Percentiles rank a stretch among this genome's conserved stretches.
These are phyloP conservation scores for Claviceps citrina DNA, from an alignment of 2,329 filamentous ascomycete species.

Conservation along the genomic window DNA sequence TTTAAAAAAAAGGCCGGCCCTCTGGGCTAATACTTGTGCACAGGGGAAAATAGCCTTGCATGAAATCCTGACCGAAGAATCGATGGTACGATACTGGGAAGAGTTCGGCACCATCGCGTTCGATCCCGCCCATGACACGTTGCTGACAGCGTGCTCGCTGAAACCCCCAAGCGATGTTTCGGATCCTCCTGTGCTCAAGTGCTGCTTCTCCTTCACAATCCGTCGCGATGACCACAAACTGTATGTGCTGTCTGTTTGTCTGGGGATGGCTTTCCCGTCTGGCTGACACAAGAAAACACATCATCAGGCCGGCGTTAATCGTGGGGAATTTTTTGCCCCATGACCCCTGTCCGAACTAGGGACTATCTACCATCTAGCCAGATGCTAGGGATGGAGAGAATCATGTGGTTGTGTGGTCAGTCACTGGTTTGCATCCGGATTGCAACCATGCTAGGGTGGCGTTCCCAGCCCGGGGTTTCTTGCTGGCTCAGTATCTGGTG, in stretches of 20 bases:
- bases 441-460: not conserved
- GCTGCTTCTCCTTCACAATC: conserved; percentile 96
- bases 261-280: too few species aligned
- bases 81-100: conserved; percentile 94
- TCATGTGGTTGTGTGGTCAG: not conserved
- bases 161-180: conserved; percentile 63
- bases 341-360: conserved; percentile 33
- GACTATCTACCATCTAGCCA: not conserved
- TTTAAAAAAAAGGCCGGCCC: too few species aligned
- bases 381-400: not conserved
- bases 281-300: conserved; percentile 2
- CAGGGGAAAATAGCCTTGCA: conserved; percentile 90
- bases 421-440: not conserved
- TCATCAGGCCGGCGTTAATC: conserved; percentile 68
- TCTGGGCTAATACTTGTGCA: not conserved
- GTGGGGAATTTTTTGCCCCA: conserved; percentile 94
- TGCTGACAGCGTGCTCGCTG: conserved; percentile 81
- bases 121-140: conserved; percentile 82
- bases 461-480: not conserved
- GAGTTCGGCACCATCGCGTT: conserved; percentile 98
- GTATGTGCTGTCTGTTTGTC: conserved; percentile 41
- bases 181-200: conserved; percentile 62
- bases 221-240: conserved; percentile 89
- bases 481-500: too few species aligned
- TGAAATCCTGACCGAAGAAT: conserved; percentile 89